Conservation (phyloP, 495 filamentous ascomycete species). For the Massariosphaeria phaeospora region DNA sequence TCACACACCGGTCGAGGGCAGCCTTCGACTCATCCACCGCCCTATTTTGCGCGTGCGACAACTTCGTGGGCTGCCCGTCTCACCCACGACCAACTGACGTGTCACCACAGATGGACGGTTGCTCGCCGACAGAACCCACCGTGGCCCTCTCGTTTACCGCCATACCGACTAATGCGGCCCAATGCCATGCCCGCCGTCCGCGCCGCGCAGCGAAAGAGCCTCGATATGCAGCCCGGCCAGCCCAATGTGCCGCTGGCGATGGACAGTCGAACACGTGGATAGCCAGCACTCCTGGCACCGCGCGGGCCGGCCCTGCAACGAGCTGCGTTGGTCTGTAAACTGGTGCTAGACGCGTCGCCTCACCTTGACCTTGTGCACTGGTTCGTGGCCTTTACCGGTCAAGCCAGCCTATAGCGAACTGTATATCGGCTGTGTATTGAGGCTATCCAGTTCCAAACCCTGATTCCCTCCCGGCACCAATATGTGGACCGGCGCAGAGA, state of each 20-base stretch:
- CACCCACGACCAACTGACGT: slow-evolving; percentile 8
- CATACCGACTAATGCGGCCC: slow-evolving; percentile 14
- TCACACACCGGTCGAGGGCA: background rate
- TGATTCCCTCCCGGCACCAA: background rate
- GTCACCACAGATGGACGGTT: slow-evolving; percentile 1
- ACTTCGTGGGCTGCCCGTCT: background rate
- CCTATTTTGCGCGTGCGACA: slow-evolving; percentile 2
- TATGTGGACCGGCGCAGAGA: slow-evolving; percentile 14
- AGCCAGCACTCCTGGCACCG: slow-evolving; percentile 8
- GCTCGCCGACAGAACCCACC: slow-evolving; percentile 17
- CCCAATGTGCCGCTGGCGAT: slow-evolving; percentile 21
- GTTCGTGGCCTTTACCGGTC: slow-evolving; percentile 17
- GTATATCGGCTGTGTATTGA: slow-evolving; percentile 7
- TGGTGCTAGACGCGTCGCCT: background rate
- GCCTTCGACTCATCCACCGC: slow-evolving; percentile 12
- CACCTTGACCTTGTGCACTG: background rate
- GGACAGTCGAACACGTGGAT: slow-evolving; percentile 23
- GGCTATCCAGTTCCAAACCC: slow-evolving; percentile 4
- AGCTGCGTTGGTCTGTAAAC: slow-evolving; percentile 15
- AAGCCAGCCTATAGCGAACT: background rate
- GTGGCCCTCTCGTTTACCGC: slow-evolving; percentile 11
- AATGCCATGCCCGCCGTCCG: slow-evolving; percentile 4
- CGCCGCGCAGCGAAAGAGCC: slow-evolving; percentile 19
- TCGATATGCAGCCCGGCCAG: slow-evolving; percentile 25
- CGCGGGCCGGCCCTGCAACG: background rate